These are phyloP conservation scores for Mycena sanguinolenta DNA, from an alignment of 768 basidiomycete genomes.

Conservation along the genomic window DNA sequence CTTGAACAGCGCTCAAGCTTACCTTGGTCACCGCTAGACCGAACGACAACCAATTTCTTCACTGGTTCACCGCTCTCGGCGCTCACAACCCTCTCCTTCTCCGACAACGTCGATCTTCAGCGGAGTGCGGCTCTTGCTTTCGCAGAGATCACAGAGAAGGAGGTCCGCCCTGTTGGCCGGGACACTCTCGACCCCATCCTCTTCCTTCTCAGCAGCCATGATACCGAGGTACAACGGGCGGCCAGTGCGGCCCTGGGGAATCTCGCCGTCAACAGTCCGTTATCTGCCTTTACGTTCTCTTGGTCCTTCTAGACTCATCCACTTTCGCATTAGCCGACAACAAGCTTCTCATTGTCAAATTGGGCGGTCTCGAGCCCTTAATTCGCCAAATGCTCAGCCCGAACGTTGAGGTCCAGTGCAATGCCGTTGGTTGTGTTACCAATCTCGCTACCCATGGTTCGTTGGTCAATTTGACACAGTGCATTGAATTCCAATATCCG, in stretches of 20 bases:
- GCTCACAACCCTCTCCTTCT: constrained; percentile 96
- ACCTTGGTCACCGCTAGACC: constrained; percentile 69
- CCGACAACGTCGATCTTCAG: constrained; percentile 99
- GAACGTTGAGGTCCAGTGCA: constrained; percentile 99
- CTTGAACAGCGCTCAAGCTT: constrained; percentile 15
- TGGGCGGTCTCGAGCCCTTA: constrained; percentile 96
- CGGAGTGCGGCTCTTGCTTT: constrained; percentile 98
- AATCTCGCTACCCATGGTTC: constrained; percentile 97
- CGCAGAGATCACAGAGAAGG: constrained; percentile 99
- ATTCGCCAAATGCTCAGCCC: constrained; percentile 99
- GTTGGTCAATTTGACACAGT: constrained; percentile 41
- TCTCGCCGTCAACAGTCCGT: constrained; percentile 96
- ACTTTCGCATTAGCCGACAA: constrained; percentile 82
- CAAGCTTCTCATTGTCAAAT: constrained; percentile 97
- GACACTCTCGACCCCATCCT: constrained; percentile 99
- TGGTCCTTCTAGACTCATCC: constrained; percentile 27
- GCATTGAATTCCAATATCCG: constrained; percentile 30
- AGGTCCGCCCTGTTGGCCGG: constrained; percentile 94
- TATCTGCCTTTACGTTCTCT: constrained; percentile 28
- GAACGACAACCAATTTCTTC: constrained; percentile 99
- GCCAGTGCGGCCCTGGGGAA: constrained; percentile 98
- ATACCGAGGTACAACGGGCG: constrained; percentile 98
- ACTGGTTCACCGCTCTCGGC: constrained; percentile 91
- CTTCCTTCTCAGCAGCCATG: constrained; percentile 96
- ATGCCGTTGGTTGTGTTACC: constrained; percentile 98